Evolutionary conservation across 208 protist genomes (phyloP).

Genomic region (Sergeia podlipaevii): DNA sequence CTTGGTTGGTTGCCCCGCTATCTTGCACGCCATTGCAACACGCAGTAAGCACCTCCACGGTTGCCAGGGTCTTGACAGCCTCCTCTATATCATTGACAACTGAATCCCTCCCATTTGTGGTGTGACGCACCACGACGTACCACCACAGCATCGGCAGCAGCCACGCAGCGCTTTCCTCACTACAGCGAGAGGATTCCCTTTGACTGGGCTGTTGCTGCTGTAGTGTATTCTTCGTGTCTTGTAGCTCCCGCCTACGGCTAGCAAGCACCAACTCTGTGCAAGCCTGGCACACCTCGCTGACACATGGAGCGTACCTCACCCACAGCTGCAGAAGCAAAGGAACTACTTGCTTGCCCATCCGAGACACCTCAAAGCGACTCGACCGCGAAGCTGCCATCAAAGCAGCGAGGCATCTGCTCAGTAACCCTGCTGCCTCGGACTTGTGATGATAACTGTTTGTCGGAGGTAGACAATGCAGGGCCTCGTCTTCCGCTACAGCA

Average conservation of each 20-base stretch:
- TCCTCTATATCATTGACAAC: background rate
- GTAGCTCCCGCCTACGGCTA: too few relatives aligned
- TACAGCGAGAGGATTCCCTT: too few relatives aligned
- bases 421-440: background rate
- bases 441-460: too few relatives aligned
- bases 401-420: background rate
- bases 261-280: too few relatives aligned
- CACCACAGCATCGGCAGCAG: conserved; percentile 54
- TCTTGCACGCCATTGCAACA: background rate
- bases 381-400: conserved; percentile 13
- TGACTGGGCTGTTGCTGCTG: too few relatives aligned
- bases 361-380: conserved; percentile 55
- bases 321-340: conserved; percentile 65
- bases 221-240: too few relatives aligned
- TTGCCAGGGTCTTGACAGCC: background rate
- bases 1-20: too few relatives aligned
- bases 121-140: conserved; percentile 38
- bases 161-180: too few relatives aligned
- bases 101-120: too few relatives aligned
- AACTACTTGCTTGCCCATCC: conserved; percentile 67
- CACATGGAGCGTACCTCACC: conserved; percentile 56
- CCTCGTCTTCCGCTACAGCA: too few relatives aligned
- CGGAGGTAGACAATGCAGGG: background rate
- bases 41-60: too few relatives aligned
- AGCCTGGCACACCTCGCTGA: too few relatives aligned